Percentiles rank a stretch among this genome's conserved stretches.
Evolutionary conservation across 768 basidiomycete species (phyloP).

Genomic region (Leucosporidium yakuticum): DNA sequence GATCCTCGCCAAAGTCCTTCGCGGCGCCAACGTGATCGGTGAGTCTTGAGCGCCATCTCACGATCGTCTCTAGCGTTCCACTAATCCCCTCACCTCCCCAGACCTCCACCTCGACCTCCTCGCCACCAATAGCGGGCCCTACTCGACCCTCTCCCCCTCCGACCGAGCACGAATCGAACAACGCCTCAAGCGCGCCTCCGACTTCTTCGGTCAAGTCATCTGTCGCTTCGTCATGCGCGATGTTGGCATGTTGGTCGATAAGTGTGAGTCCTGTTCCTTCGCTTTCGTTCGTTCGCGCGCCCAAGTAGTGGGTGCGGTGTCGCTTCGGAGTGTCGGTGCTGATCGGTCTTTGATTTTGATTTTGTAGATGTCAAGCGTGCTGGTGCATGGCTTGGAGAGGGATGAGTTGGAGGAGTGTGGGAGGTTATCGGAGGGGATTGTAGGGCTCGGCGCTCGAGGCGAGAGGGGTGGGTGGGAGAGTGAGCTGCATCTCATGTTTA

Average conservation of each 20-base stretch:
- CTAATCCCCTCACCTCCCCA: conserved; percentile 15
- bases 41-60: too few relatives aligned
- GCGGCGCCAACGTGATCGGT: conserved; percentile 56
- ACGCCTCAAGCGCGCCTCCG: conserved; percentile 73
- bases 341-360: neutral
- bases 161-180: conserved; percentile 61
- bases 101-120: conserved; percentile 1
- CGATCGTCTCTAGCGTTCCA: too few relatives aligned
- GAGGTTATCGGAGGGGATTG: neutral
- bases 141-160: conserved; percentile 63
- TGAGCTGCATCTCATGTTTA: neutral
- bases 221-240: conserved; percentile 84
- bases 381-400: conserved; percentile 29
- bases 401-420: neutral
- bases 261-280: conserved; percentile 46
- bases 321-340: neutral
- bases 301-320: too few relatives aligned
- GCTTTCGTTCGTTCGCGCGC: neutral
- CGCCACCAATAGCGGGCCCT: conserved; percentile 40
- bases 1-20: conserved; percentile 66
- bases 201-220: conserved; percentile 84
- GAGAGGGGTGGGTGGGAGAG: neutral
- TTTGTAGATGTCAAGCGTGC: conserved; percentile 29
- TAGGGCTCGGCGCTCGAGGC: too few relatives aligned
- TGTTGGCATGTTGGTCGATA: conserved; percentile 77